A percentile compares a stretch with the other conserved stretches of the same genome.
These are phyloP conservation scores for Mycosphaerella arachidis DNA, from an alignment of 2,329 filamentous ascomycete species.

Conservation along the genomic window DNA sequence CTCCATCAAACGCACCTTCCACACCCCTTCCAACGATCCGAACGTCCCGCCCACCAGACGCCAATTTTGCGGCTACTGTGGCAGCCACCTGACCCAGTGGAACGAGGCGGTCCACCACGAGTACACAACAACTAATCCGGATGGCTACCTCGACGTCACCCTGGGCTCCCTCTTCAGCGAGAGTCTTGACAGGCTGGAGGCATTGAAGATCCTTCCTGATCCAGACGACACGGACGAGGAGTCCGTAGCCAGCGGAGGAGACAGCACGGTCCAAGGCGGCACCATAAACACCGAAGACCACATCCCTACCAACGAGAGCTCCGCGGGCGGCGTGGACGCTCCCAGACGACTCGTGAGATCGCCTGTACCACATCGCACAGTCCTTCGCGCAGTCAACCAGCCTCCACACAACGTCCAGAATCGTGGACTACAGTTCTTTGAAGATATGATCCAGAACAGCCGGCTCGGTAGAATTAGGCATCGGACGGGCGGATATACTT, in stretches of 20 bases:
- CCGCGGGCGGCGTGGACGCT: constrained; percentile 2
- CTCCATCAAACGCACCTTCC: constrained; percentile 44
- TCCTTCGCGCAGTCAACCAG: neutral
- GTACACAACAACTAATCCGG: constrained; percentile 52
- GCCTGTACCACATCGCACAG: constrained; percentile 9
- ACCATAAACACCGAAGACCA: constrained; percentile 10
- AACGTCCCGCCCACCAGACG: constrained; percentile 57
- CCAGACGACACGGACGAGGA: constrained; percentile 27
- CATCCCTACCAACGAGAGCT: constrained; percentile 9
- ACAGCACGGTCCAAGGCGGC: constrained; percentile 3
- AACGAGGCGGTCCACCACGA: constrained; percentile 53
- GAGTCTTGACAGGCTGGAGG: constrained; percentile 68
- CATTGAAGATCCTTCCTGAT: constrained; percentile 66
- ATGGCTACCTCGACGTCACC: constrained; percentile 74
- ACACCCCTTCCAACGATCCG: constrained; percentile 47
- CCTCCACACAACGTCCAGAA: constrained; percentile 25
- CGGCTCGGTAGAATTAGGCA: constrained; percentile 64
- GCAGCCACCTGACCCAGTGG: constrained; percentile 81
- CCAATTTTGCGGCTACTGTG: constrained; percentile 88
- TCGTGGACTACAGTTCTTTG: constrained; percentile 77
- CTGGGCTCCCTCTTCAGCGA: constrained; percentile 70
- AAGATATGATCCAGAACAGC: constrained; percentile 73
- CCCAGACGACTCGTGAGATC: constrained; percentile 9
- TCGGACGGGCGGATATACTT: constrained; percentile 55
- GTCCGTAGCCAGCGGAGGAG: constrained; percentile 14